Conservation (phyloP, 202 grass and related monocot genomes). For the Dendrocalamus latiflorus region DNA sequence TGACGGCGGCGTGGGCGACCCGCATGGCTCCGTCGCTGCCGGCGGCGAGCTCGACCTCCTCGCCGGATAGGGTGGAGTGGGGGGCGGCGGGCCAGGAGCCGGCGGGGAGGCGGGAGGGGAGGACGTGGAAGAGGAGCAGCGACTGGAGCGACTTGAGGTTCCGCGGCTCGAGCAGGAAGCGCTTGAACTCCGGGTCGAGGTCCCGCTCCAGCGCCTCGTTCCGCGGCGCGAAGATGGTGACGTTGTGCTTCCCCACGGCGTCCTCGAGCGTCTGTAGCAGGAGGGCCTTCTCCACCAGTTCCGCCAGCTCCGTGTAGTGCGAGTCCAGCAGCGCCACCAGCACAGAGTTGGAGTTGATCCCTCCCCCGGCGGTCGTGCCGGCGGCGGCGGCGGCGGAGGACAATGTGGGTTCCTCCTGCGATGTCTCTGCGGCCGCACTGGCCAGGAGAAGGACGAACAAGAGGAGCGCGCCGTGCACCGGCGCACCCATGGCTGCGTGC, state of each 20-base stretch:
- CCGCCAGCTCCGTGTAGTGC: conserved; percentile 85
- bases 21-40: not conserved
- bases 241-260: too few species aligned
- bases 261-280: conserved; percentile 77
- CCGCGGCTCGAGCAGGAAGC: conserved; percentile 83
- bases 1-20: conserved; percentile 40
- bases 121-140: conserved; percentile 72
- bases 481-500: conserved; percentile 43
- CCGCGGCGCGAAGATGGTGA: too few species aligned
- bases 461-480: conserved; percentile 41
- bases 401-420: conserved; percentile 36
- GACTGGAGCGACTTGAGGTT: conserved; percentile 73
- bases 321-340: conserved; percentile 85
- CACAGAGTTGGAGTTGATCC: conserved; percentile 76
- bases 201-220: too few species aligned
- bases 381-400: not conserved
- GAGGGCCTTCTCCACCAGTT: conserved; percentile 92
- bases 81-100: conserved; percentile 3
- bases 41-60: conserved; percentile 45
- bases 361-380: not conserved
- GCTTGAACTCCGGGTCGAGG: too few species aligned
- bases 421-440: conserved; percentile 2
- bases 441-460: conserved; percentile 19
- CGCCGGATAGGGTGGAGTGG: conserved; percentile 60
- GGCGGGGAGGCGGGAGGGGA: conserved; percentile 47